These are phyloP conservation scores for Colletotrichum somersetense DNA, from an alignment of 2,329 filamentous ascomycete genomes.

Conservation along the genomic window DNA sequence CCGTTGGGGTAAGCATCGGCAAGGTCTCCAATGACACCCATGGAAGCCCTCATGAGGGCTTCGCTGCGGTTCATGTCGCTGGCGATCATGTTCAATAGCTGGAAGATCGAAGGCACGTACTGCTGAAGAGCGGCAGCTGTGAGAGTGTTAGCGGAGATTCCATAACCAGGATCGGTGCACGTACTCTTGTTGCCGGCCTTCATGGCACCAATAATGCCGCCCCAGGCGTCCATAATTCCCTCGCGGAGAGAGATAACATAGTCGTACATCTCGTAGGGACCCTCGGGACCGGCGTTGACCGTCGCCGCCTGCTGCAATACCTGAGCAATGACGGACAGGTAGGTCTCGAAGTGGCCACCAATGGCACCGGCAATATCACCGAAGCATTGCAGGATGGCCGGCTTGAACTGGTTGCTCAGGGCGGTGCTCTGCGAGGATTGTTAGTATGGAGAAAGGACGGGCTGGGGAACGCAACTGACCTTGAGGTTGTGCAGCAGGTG, in stretches of 20 bases:
- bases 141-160: constrained; percentile 46
- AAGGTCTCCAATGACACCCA: constrained; percentile 97
- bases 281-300: constrained; percentile 82
- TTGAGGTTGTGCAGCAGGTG: constrained; percentile 91
- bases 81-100: constrained; percentile 84
- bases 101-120: constrained; percentile 88
- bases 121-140: constrained; percentile 78
- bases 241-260: constrained; percentile 96
- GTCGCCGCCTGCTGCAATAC: constrained; percentile 93
- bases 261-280: constrained; percentile 94
- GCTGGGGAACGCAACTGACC: constrained; percentile 60
- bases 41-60: constrained; percentile 89
- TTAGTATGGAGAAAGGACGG: constrained; percentile 48
- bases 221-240: constrained; percentile 99
- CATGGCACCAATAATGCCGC: constrained; percentile 95
- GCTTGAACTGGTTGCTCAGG: constrained; percentile 97
- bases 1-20: constrained; percentile 94
- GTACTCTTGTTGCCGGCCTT: constrained; percentile 83
- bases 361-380: constrained; percentile 98
- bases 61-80: constrained; percentile 91
- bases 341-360: constrained; percentile 90
- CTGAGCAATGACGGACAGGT: constrained; percentile 90
- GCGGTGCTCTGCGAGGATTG: constrained; percentile 73
- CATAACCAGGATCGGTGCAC: constrained; percentile 47
- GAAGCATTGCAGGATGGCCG: constrained; percentile 96